phyloP scores from a whole-genome alignment of 495 filamentous ascomycete genomes.

The Podospora fimiseda region DNA sequence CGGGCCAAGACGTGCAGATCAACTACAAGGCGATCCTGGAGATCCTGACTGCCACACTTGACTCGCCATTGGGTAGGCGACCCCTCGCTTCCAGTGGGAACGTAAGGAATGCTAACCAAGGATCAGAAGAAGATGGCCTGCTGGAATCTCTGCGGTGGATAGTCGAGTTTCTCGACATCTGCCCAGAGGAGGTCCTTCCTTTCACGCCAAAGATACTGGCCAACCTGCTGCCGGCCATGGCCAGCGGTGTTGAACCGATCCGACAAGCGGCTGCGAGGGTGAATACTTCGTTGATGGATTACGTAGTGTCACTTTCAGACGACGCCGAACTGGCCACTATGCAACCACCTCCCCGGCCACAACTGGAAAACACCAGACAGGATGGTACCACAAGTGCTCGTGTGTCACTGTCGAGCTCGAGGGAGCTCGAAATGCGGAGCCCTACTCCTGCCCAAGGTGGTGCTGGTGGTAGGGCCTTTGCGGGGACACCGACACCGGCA shows the following conservation, averaged over 20 bases:
- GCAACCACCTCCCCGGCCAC: slow-evolving; percentile 34
- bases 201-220: slow-evolving; percentile 89
- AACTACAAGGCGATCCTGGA: slow-evolving; percentile 88
- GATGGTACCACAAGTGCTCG: slow-evolving; percentile 48
- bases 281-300: slow-evolving; percentile 82
- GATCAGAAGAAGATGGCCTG: slow-evolving; percentile 77
- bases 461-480: slow-evolving; percentile 34
- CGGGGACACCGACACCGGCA: slow-evolving; percentile 42
- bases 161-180: slow-evolving; percentile 93
- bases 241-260: slow-evolving; percentile 81
- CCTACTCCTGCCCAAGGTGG: slow-evolving; percentile 46
- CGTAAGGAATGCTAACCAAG: slow-evolving; percentile 16
- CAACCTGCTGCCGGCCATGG: slow-evolving; percentile 90
- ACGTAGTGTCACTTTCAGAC: slow-evolving; percentile 84
- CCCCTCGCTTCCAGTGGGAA: not conserved
- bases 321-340: slow-evolving; percentile 49
- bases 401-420: slow-evolving; percentile 47
- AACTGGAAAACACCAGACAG: slow-evolving; percentile 37
- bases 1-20: slow-evolving; percentile 93
- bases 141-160: slow-evolving; percentile 92
- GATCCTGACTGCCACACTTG: slow-evolving; percentile 84
- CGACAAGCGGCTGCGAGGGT: slow-evolving; percentile 81
- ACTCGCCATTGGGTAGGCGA: slow-evolving; percentile 66
- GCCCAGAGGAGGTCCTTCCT: slow-evolving; percentile 91
- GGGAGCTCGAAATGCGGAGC: slow-evolving; percentile 49